Conservation (phyloP, 2,329 filamentous ascomycete genomes). For the Zasmidium citrigriseum region DNA sequence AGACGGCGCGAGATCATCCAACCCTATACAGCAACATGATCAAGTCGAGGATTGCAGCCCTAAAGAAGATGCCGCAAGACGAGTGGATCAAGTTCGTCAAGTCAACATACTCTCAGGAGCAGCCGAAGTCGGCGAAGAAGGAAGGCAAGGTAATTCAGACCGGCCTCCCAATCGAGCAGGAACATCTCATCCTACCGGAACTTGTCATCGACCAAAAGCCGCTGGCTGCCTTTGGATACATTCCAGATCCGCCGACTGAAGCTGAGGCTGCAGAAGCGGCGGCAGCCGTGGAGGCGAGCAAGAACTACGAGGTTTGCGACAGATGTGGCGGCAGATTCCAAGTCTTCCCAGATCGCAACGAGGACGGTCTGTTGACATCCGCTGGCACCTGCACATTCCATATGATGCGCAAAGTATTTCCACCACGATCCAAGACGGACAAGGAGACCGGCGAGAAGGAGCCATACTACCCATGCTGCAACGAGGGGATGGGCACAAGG, state of each 20-base stretch:
- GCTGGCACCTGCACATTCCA: constrained; percentile 82
- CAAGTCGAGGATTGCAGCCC: constrained; percentile 74
- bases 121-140: constrained; percentile 28
- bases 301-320: constrained; percentile 85
- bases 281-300: constrained; percentile 64
- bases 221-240: constrained; percentile 73
- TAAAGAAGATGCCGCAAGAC: constrained; percentile 71
- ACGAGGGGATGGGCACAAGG: constrained; percentile 69
- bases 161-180: constrained; percentile 67
- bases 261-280: constrained; percentile 67
- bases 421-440: constrained; percentile 57
- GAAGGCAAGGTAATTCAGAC: constrained; percentile 59
- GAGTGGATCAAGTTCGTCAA: constrained; percentile 62
- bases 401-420: constrained; percentile 68
- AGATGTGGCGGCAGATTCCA: constrained; percentile 85
- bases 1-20: constrained; percentile 65
- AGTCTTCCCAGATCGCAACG: constrained; percentile 82
- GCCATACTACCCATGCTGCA: constrained; percentile 76
- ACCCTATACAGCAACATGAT: constrained; percentile 80
- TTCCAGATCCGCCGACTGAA: constrained; percentile 65
- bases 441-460: constrained; percentile 56
- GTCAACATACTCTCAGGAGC: constrained; percentile 17
- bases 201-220: constrained; percentile 63
- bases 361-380: constrained; percentile 73
- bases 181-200: constrained; percentile 64